Evolutionary conservation across 768 basidiomycete species (phyloP), one percentile per base, ranked within the genome.

Genomic region (Cystofilobasidium capitatum): DNA sequence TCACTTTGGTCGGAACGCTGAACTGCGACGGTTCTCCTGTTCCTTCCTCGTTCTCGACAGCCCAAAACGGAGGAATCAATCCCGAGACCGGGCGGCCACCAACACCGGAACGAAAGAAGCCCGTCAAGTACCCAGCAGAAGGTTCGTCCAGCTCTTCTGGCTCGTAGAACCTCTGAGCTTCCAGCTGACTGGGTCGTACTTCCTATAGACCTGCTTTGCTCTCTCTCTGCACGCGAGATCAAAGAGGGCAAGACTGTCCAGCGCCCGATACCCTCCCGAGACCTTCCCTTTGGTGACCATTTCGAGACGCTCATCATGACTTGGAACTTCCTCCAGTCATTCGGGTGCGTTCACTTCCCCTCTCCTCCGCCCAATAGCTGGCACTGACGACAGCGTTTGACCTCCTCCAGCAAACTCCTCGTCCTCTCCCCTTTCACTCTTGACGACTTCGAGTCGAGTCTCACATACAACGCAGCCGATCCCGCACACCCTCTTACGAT

Each of bases 281-380:
- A 71, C 16, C 78, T 91, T 61, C 87, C 90, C 5, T 89, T 90
- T 62, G 74, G 70, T 8, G 73, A 71, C 14, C 79, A 82, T 16
- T 94, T 96, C 70, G 93, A 97, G 75, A 79, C 82, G 12, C 91
- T 97, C 76, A 78, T 98, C 36, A 87, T 89, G 86, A 80, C 85
- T 12, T 99, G 93, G 93, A 92, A 90, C 77, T 94, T 94, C 77
- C 77, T 98, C 64, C 87, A 89, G 62, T 87, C 91, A 62, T 93
- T 93, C 77, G 91, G 92, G 96, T 96, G 75, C 69, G 77, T 71
- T n/a, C 55, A 36, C 22, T 42, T 51, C 36, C 20, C n/a, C 9
- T 55, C 31, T 65, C 37, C 40, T 24, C 40, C 35, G n/a, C 37
- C 7, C 29, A 13, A 40, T 55, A 31, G 29, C 1, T 35, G 31